A percentile compares a stretch with the other conserved stretches of the same genome.
These are phyloP conservation scores for Synchytrium microbalum DNA, from an alignment of 371 early-diverging fungal genomes.

Conservation along the genomic window DNA sequence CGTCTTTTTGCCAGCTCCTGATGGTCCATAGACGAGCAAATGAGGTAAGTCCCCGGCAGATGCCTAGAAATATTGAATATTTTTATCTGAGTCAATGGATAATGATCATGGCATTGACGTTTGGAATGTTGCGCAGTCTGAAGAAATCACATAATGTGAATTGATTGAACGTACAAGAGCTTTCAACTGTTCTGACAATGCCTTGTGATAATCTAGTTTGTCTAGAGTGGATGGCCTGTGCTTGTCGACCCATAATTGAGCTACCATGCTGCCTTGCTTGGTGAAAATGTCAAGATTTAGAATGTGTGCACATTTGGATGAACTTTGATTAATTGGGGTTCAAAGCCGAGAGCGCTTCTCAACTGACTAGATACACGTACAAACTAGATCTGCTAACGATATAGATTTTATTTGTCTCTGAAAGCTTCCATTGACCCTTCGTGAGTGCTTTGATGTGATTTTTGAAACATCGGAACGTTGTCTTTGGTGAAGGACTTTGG, in stretches of 20 bases:
- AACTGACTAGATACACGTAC: too few relatives aligned
- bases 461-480: too few relatives aligned
- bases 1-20: conserved; percentile 98
- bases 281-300: too few relatives aligned
- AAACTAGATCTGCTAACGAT: too few relatives aligned
- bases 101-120: background rate
- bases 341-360: too few relatives aligned
- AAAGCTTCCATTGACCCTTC: too few relatives aligned
- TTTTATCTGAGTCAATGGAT: background rate
- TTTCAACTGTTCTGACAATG: conserved; percentile 60
- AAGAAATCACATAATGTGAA: conserved; percentile 2
- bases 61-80: conserved; percentile 42
- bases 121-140: too few relatives aligned
- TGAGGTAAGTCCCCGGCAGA: conserved; percentile 86
- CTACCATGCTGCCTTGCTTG: background rate
- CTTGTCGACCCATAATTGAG: conserved; percentile 89
- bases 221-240: conserved; percentile 84
- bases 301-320: too few relatives aligned
- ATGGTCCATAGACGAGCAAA: conserved; percentile 91
- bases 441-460: too few relatives aligned
- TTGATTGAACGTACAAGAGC: conserved; percentile 51
- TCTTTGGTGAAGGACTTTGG: too few relatives aligned
- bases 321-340: too few relatives aligned
- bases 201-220: conserved; percentile 74
- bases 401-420: too few relatives aligned